These are phyloP conservation scores for Pseudomassariella vexata DNA, from an alignment of 2,329 filamentous ascomycete genomes.

Conservation along the genomic window DNA sequence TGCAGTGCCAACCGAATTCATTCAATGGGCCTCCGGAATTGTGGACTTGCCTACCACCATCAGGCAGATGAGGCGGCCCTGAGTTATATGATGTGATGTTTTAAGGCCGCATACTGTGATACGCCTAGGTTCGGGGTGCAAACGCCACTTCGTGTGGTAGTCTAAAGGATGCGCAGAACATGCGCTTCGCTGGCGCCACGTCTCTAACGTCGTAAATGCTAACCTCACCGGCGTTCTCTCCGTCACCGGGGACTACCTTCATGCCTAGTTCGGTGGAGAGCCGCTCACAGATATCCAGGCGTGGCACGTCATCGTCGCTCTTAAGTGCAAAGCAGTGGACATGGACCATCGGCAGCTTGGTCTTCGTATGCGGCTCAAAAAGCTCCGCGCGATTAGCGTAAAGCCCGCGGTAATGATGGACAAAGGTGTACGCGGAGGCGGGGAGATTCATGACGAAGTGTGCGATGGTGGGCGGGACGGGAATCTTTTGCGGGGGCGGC, in stretches of 20 bases:
- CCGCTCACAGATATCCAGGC: slow-evolving; percentile 59
- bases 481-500: slow-evolving; percentile 26
- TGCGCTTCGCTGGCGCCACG: slow-evolving; percentile 88
- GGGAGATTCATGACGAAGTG: slow-evolving; percentile 99
- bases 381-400: slow-evolving; percentile 66
- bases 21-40: too few relatives aligned
- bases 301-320: slow-evolving; percentile 64
- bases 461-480: slow-evolving; percentile 69
- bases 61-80: too few relatives aligned
- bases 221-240: slow-evolving; percentile 41
- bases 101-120: neutral
- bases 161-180: slow-evolving; percentile 94
- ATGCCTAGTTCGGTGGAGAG: slow-evolving; percentile 57
- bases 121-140: slow-evolving; percentile 26
- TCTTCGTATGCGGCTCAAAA: slow-evolving; percentile 54
- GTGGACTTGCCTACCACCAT: slow-evolving; percentile 1
- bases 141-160: slow-evolving; percentile 81
- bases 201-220: slow-evolving; percentile 69
- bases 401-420: slow-evolving; percentile 68
- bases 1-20: too few relatives aligned
- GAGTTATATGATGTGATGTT: too few relatives aligned
- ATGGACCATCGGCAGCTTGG: slow-evolving; percentile 74
- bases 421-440: slow-evolving; percentile 79
- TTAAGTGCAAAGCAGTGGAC: slow-evolving; percentile 93
- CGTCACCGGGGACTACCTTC: slow-evolving; percentile 48